Base-by-base conservation (phyloP, 73 alveolate species). In the Paramecium sonneborni region DNA sequence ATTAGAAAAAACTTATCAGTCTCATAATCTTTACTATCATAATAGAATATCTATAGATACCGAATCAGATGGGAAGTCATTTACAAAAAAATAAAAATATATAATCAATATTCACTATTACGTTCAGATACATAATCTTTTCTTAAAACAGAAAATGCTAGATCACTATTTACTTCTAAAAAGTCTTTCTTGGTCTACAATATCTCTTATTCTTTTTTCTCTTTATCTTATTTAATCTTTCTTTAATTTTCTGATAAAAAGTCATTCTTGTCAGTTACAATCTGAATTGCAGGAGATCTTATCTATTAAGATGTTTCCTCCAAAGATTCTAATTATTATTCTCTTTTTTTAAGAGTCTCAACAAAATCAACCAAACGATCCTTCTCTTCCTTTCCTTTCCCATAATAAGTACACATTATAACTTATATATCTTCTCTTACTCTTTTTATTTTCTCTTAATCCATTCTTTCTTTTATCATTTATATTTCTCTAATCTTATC, bases 401-500 rank as follows among this genome's bases (percentile, higher is more conserved):
- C 94, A 88, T 70, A 88, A 34, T 88, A 88, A 15, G 94, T 76
- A 18, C 94, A 88, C 90, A 88, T 67, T 0, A 88, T 88, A 7
- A 88, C 41, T 70, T 88, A 26, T 3, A 88, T 88, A 48, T 88
- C 94, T 10, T 88, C 94, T 56, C 85, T 62, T 0, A 46, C 90
- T 48, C 76, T 88, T 69, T 88, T 88, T 10, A 88, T 88, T 44
- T 88, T 88, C 28, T 88, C 94, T 38, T 70, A 21, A 44, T 88
- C 94, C 70, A 88, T 88, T 72, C 84, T 88, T 30, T 88, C 87
- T 32, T 88, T 88, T 11, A 88, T 76, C 56, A 38, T 38, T 44
- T 88, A 76, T 15, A 88, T 82, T 44, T 88, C 94, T 20, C 94
- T 88, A 20, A 88, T 88, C 76, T 88, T 88, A 88, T 88, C 94